Evolutionary conservation across 2,329 filamentous ascomycete species (phyloP), one percentile per base, ranked within the genome.

Genomic region (Aureobasidium vineae): DNA sequence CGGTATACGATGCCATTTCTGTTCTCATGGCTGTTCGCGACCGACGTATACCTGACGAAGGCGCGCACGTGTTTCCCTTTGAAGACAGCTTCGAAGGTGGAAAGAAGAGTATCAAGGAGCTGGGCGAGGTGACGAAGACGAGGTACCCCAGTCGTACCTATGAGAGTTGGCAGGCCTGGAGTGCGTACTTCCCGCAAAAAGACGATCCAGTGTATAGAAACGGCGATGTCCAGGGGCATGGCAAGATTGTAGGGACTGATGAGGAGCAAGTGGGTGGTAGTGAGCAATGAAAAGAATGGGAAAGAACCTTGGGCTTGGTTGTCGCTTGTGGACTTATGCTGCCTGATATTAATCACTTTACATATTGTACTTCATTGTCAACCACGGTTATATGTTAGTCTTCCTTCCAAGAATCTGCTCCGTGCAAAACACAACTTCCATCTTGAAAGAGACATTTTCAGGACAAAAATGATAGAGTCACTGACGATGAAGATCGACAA

Each of bases 111-210:
- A 74, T 71, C 36, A 71, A 21, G 13, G 47, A 67, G 31, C 15
- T 67, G n/a, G 65, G 54, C 11, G 23, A 50, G 16, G 57, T 67
- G 10, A 50, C 47, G 3, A 54, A 52, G 45, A 38, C 71, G 61
- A 69, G 75, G 61, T 77, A 77, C 70, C 70, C 71, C n/a, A 76
- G 74, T 68, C 68, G 67, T 60, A 75, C 71, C 0, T 72, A 67
- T 52, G 72, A 76, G 68, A 73, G 66, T 8, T 75, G 70, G 63
- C 40, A 38, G 23, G 47, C 56, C 19, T 67, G 65, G 65, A 54
- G 57, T 33, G 41, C 49, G 11, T 63, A 63, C n/a, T 67, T 67
- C 45, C n/a, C 45, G 7, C 45, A 43, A 45, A 50, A 52, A 7
- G 60, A 63, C 5, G 60, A 63, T 43, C 60, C 60, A 0, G 60